These are phyloP conservation scores for Euphorbia peplus DNA, from an alignment of 345 rosid species.

Conservation along the genomic window DNA sequence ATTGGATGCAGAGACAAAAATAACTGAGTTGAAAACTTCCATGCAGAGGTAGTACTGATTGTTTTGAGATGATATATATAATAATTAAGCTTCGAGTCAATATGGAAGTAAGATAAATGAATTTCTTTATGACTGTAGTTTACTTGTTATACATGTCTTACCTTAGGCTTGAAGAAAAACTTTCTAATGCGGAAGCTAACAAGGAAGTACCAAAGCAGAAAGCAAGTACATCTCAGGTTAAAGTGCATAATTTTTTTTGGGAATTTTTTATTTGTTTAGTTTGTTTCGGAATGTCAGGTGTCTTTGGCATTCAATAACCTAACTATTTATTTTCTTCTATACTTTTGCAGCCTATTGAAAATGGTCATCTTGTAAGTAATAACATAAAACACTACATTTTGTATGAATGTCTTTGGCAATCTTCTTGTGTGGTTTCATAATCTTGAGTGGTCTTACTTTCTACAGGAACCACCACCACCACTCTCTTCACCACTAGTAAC, in stretches of 20 bases:
- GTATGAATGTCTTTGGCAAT: neutral
- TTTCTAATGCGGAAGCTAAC: conserved; percentile 74
- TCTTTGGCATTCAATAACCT: neutral
- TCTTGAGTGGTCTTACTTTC: conserved; percentile 10
- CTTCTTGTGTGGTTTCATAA: neutral
- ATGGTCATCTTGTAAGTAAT: conserved; percentile 65
- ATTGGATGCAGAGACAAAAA: conserved; percentile 80
- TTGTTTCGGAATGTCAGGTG: neutral
- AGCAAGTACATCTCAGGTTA: conserved; percentile 45
- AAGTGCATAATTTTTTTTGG: neutral
- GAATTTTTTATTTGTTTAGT: neutral
- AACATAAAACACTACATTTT: conserved; percentile 28
- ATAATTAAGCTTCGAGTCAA: conserved; percentile 1
- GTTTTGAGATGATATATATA: neutral
- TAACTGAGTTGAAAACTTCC: conserved; percentile 69
- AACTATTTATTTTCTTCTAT: neutral
- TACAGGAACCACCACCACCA: conserved; percentile 58
- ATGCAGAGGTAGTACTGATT: conserved; percentile 61
- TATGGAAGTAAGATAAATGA: conserved; percentile 1
- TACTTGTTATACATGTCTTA: conserved; percentile 7
- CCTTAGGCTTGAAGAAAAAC: conserved; percentile 85
- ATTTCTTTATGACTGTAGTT: neutral
- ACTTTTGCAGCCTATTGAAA: conserved; percentile 65
- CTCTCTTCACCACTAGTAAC: conserved; percentile 50
- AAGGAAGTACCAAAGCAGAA: conserved; percentile 71